Evolutionary conservation across 2,329 filamentous ascomycete genomes (phyloP).

Genomic region (Penicillium thymicola): DNA sequence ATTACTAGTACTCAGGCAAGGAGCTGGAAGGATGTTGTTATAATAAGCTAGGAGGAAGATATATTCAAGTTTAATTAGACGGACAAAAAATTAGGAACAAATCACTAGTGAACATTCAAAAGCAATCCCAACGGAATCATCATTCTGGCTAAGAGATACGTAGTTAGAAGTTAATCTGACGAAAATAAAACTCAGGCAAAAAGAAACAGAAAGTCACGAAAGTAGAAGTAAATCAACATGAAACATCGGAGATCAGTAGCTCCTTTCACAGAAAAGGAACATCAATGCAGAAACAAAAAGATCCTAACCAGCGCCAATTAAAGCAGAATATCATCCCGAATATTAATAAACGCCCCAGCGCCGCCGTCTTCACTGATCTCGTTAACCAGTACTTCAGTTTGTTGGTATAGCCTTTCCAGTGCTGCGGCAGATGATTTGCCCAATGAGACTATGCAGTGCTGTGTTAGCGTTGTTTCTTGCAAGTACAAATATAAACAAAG

Average conservation of each 20-base stretch:
- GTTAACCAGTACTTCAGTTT: slow-evolving; percentile 81
- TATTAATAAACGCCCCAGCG: slow-evolving; percentile 77
- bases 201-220: neutral
- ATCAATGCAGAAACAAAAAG: neutral
- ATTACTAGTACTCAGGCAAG: neutral
- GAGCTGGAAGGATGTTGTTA: neutral
- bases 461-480: neutral
- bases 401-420: slow-evolving; percentile 78
- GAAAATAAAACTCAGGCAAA: neutral
- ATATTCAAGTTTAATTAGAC: neutral
- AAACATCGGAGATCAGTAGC: neutral
- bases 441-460: slow-evolving; percentile 63
- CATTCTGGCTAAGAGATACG: slow-evolving; percentile 4
- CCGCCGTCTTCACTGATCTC: slow-evolving; percentile 77
- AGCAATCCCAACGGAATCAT: neutral
- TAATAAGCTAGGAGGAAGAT: neutral
- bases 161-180: neutral
- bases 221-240: neutral
- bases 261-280: neutral
- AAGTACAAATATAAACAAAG: neutral
- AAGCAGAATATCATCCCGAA: slow-evolving; percentile 50
- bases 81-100: neutral
- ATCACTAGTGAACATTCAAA: neutral
- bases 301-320: slow-evolving; percentile 18
- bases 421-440: slow-evolving; percentile 86